A percentile compares a stretch with the other conserved stretches of the same genome.
Conservation (phyloP, 306 rosid species). For the Hippophae gyantsensis region DNA sequence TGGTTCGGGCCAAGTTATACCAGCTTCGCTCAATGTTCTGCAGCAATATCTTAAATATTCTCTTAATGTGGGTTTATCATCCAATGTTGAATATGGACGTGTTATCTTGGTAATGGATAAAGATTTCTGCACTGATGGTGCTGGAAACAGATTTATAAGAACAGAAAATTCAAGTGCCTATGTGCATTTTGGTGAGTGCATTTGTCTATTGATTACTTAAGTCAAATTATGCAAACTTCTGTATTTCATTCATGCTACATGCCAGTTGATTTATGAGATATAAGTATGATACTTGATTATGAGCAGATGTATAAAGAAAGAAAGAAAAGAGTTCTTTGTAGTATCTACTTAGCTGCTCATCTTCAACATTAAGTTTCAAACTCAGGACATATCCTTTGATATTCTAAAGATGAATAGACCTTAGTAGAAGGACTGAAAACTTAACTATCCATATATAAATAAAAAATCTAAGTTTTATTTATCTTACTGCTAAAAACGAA, state of each 20-base stretch:
- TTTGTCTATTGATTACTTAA: neutral
- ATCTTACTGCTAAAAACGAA: neutral
- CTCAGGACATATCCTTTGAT: too few relatives aligned
- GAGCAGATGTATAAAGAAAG: too few relatives aligned
- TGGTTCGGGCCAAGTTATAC: constrained; percentile 82
- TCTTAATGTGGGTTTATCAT: constrained; percentile 46
- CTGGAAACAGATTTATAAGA: constrained; percentile 73
- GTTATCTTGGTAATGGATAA: constrained; percentile 73
- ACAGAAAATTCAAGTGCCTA: constrained; percentile 51
- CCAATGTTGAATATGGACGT: constrained; percentile 50
- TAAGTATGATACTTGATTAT: too few relatives aligned
- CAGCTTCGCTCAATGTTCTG: constrained; percentile 57
- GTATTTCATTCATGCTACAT: too few relatives aligned
- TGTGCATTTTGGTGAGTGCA: constrained; percentile 67
- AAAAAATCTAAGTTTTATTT: too few relatives aligned
- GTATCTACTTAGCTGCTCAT: too few relatives aligned
- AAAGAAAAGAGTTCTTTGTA: too few relatives aligned
- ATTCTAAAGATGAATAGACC: too few relatives aligned
- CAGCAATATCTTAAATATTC: constrained; percentile 59
- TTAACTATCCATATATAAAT: too few relatives aligned
- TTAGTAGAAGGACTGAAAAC: too few relatives aligned
- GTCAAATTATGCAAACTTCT: neutral
- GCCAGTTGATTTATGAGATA: too few relatives aligned
- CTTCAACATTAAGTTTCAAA: too few relatives aligned
- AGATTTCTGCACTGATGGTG: constrained; percentile 66